Evolutionary conservation across 1,284 basidiomycete genomes (phyloP).

Genomic region (Hemileia vastatrix): DNA sequence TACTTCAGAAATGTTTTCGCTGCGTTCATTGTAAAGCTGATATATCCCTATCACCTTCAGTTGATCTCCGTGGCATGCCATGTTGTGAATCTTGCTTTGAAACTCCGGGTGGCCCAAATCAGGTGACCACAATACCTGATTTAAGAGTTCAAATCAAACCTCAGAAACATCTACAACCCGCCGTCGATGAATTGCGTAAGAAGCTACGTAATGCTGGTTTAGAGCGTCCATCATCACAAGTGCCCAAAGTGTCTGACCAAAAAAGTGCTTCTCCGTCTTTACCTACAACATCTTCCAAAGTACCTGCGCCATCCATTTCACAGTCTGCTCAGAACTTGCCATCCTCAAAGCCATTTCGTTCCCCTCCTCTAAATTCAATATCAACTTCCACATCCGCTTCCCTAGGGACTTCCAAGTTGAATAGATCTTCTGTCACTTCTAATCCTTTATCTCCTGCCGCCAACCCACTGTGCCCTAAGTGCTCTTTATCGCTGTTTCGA

Average conservation of each 20-base stretch:
- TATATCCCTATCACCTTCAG: constrained; percentile 9
- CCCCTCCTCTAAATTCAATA: not conserved
- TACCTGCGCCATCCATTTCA: not conserved
- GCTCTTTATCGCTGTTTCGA: constrained; percentile 16
- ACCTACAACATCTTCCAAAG: not conserved
- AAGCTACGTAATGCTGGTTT: constrained; percentile 17
- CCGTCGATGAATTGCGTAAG: constrained; percentile 17
- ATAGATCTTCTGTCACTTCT: not conserved
- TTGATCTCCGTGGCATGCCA: constrained; percentile 16
- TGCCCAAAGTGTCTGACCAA: not conserved
- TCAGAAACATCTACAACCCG: constrained; percentile 4
- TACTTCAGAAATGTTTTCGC: constrained; percentile 18
- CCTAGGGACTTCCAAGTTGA: not conserved
- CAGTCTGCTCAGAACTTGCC: not conserved
- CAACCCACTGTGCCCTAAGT: constrained; percentile 19
- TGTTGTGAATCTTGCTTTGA: constrained; percentile 22
- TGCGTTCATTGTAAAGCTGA: constrained; percentile 20
- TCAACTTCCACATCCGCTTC: not conserved
- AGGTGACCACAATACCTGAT: constrained; percentile 20
- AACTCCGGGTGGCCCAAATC: not conserved
- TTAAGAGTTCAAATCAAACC: constrained; percentile 1
- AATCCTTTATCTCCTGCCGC: constrained; percentile 7
- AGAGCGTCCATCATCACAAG: constrained; percentile 1
- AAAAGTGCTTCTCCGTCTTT: not conserved
- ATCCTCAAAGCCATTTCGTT: not conserved